Evolutionary conservation across 306 rosid genomes (phyloP).

Genomic region (Vachellia pachyceras): DNA sequence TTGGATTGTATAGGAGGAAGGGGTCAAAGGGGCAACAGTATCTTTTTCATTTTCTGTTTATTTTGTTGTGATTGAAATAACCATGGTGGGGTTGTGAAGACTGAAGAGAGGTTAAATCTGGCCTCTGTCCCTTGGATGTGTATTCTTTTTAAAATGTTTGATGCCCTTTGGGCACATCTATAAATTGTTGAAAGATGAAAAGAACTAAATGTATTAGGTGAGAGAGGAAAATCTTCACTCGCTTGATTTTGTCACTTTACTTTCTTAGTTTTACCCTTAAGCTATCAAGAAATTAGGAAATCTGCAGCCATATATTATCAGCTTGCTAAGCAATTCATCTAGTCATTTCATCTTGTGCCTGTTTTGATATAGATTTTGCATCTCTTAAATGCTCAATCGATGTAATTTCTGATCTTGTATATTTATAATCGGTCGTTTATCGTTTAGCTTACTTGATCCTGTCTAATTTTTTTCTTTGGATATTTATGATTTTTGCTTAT

Average conservation of each 20-base stretch:
- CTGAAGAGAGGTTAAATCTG: neutral
- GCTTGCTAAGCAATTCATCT: neutral
- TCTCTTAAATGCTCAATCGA: neutral
- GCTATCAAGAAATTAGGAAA: neutral
- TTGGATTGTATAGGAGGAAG: conserved; percentile 43
- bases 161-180: conserved; percentile 29
- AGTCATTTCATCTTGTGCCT: neutral
- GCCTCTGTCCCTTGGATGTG: neutral
- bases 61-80: conserved; percentile 8
- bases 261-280: neutral
- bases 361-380: neutral
- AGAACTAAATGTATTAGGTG: conserved; percentile 28
- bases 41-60: conserved; percentile 18
- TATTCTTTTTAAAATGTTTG: conserved; percentile 29
- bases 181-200: conserved; percentile 34
- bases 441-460: neutral
- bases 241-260: conserved; percentile 38
- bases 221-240: conserved; percentile 54
- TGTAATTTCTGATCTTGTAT: neutral
- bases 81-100: conserved; percentile 6
- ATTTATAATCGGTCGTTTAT: neutral
- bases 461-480: neutral
- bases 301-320: neutral
- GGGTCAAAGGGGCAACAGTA: conserved; percentile 19
- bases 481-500: neutral